Evolutionary conservation across 2,329 filamentous ascomycete species (phyloP).

Genomic region (Colletotrichum cuscutae): DNA sequence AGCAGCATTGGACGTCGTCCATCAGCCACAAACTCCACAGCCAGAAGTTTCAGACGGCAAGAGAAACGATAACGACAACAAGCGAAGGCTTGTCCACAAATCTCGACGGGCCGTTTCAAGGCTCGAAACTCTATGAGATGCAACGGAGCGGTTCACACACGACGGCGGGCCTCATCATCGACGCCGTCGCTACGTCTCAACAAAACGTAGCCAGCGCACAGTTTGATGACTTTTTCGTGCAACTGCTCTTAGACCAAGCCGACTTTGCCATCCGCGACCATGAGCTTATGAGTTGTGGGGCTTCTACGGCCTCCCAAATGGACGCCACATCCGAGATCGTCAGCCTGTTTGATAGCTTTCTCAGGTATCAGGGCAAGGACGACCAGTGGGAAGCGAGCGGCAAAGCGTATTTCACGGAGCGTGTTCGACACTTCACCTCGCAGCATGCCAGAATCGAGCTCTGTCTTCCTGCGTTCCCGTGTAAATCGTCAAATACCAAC

Average conservation of each 20-base stretch:
- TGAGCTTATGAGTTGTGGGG: neutral
- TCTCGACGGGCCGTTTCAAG: constrained; percentile 6
- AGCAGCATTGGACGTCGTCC: constrained; percentile 10
- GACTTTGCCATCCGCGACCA: constrained; percentile 27
- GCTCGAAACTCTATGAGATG: constrained; percentile 22
- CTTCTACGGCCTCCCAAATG: neutral
- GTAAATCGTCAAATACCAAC: constrained; percentile 49
- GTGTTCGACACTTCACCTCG: constrained; percentile 39
- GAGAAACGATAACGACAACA: neutral
- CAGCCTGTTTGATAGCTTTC: constrained; percentile 39
- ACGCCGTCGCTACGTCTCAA: neutral
- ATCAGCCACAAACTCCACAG: constrained; percentile 17
- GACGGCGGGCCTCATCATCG: constrained; percentile 17
- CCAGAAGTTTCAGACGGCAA: neutral
- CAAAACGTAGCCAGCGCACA: constrained; percentile 11
- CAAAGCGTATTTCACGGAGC: constrained; percentile 36
- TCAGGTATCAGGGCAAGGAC: constrained; percentile 37
- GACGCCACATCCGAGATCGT: constrained; percentile 9
- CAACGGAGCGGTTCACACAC: neutral
- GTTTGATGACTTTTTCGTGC: constrained; percentile 21
- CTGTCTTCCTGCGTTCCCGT: constrained; percentile 51
- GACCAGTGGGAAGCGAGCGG: constrained; percentile 40
- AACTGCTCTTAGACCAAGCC: constrained; percentile 24
- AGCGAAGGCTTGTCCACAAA: neutral
- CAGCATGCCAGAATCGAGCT: constrained; percentile 40